A percentile compares a stretch with the other conserved stretches of the same genome.
Conservation (phyloP, 495 filamentous ascomycete species). For the Cetradonia linearis region DNA sequence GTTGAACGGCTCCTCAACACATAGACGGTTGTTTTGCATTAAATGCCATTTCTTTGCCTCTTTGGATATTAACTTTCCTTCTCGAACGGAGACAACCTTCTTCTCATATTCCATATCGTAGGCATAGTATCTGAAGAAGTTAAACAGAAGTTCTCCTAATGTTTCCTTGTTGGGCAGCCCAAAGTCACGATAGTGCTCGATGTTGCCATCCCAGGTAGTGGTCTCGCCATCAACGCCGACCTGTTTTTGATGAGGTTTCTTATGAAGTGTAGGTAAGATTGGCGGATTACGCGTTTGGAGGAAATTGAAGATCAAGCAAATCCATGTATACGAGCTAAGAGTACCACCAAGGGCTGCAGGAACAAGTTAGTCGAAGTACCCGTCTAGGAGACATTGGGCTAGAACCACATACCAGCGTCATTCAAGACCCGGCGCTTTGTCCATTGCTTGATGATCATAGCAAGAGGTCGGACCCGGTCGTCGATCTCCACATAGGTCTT, state of each 20-base stretch:
- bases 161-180: slow-evolving; percentile 74
- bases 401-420: slow-evolving; percentile 67
- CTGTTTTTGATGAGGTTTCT: slow-evolving; percentile 54
- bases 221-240: slow-evolving; percentile 49
- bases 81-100: slow-evolving; percentile 74
- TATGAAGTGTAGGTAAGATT: slow-evolving; percentile 77
- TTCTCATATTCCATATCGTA: slow-evolving; percentile 87
- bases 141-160: slow-evolving; percentile 72
- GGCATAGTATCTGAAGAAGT: slow-evolving; percentile 90
- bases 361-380: slow-evolving; percentile 15
- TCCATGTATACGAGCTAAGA: slow-evolving; percentile 98
- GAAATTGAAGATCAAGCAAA: slow-evolving; percentile 96
- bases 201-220: slow-evolving; percentile 75
- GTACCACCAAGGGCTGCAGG: slow-evolving; percentile 76
- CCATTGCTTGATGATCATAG: slow-evolving; percentile 97
- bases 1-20: slow-evolving; percentile 96
- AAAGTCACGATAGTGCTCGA: slow-evolving; percentile 59
- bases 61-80: slow-evolving; percentile 73
- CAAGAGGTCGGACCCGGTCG: slow-evolving; percentile 76
- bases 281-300: slow-evolving; percentile 83
- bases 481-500: slow-evolving; percentile 95
- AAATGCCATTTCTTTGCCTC: slow-evolving; percentile 77
- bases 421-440: slow-evolving; percentile 85
- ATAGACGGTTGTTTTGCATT: slow-evolving; percentile 67
- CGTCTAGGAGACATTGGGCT: not conserved